Base-by-base conservation (phyloP, 2,329 filamentous ascomycete genomes). In the Spiromastix sp. region DNA sequence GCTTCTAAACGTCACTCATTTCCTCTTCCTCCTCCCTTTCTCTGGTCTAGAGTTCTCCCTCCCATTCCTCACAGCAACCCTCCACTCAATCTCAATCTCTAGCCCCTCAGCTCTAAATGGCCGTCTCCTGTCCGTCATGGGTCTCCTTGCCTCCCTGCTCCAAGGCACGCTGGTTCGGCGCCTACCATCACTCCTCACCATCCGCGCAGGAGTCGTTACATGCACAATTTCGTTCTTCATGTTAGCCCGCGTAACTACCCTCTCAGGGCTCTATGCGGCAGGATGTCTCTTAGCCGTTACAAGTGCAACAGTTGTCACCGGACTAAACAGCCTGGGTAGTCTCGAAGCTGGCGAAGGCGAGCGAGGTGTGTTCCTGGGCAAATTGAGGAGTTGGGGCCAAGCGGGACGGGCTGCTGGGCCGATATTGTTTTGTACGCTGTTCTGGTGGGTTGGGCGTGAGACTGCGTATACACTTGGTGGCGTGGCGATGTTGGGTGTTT, bases 21-120 rank as follows among this genome's bases (percentile, higher is more conserved):
- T 96, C 52, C 64, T 80, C 30, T 98, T 98, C 60, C 77, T 98
- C 40, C 77, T 98, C 9, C 94, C 94, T 62, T 98, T 98, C 63
- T 94, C 85, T 2, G 91, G 91, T 41, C 89, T 98, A 81, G 91
- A 98, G 56, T 96, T 94, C 59, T 94, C 86, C 1, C 72, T 98
- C 3, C 87, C 91, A 0, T 98, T 98, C 58, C 87, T 98, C 77
- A 96, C 89, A 0, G 93, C 91, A 50, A 89, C 94, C 35, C 74
- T 98, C 29, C 96, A 96, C 58, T 93, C 91, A 55, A 37, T 36
- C 3, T 47, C 46, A 12, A 51, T 51, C n/a, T 42, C 50, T 24
- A 64, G 55, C 34, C 63, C 63, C 0, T 81, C 86, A 1, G 74
- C 77, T 28, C 74, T 85, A 34, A 93, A 93, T 45, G 91, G 91